These are phyloP conservation scores for Eremomyces bilateralis DNA, from an alignment of 495 filamentous ascomycete genomes.

Conservation along the genomic window DNA sequence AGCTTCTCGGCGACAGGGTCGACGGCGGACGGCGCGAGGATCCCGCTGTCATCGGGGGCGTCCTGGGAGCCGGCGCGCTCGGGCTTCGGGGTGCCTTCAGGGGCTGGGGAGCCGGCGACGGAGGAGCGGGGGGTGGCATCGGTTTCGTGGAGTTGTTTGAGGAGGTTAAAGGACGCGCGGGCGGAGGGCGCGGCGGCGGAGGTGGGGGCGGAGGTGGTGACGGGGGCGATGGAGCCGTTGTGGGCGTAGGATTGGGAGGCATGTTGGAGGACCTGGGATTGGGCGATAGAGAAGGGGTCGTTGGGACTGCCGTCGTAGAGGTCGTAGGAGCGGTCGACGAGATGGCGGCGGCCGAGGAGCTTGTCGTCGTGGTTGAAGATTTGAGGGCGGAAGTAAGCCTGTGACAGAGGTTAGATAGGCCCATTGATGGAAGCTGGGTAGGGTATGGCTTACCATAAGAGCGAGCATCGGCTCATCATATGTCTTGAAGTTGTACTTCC, in stretches of 20 bases:
- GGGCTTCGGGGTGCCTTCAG: constrained; percentile 32
- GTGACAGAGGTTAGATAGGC: not conserved
- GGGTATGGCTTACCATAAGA: constrained; percentile 42
- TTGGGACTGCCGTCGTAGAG: constrained; percentile 81
- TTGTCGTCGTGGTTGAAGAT: constrained; percentile 69
- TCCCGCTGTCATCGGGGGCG: constrained; percentile 17
- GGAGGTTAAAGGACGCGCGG: constrained; percentile 33
- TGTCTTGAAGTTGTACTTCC: constrained; percentile 80
- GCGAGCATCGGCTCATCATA: constrained; percentile 88
- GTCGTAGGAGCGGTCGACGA: constrained; percentile 72
- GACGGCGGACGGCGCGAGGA: constrained; percentile 14
- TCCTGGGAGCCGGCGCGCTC: constrained; percentile 28
- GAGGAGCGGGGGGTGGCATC: constrained; percentile 65
- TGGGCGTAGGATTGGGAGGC: no score
- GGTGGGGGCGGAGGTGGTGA: constrained; percentile 28
- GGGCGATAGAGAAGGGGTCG: constrained; percentile 70
- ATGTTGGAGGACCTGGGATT: constrained; percentile 43
- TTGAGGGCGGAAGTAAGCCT: constrained; percentile 50
- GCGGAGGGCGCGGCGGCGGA: constrained; percentile 21
- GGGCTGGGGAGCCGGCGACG: constrained; percentile 64
- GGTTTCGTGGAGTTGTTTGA: constrained; percentile 29
- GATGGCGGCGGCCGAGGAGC: constrained; percentile 48
- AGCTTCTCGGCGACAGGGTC: constrained; percentile 16
- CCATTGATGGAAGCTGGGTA: not conserved
- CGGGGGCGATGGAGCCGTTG: constrained; percentile 26